phyloP scores from a whole-genome alignment of 768 basidiomycete genomes.

The Leccinum rimulosum region DNA sequence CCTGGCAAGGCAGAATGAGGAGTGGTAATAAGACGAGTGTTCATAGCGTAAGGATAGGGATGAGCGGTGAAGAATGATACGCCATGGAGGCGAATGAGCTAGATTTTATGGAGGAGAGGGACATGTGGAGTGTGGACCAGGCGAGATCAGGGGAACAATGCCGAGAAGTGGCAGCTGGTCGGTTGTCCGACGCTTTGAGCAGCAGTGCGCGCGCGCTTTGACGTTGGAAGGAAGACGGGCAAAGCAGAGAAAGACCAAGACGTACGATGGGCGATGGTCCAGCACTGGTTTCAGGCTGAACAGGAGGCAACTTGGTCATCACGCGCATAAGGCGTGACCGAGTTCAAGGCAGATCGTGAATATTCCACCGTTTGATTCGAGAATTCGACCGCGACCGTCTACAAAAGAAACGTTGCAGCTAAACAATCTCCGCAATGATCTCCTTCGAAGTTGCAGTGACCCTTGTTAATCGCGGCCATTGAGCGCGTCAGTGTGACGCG shows the following conservation, averaged over 20 bases:
- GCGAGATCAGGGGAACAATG: slow-evolving; percentile 18
- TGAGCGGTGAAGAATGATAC: slow-evolving; percentile 1
- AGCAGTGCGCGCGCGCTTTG: slow-evolving; percentile 11
- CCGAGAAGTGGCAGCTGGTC: background rate
- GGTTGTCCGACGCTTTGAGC: slow-evolving; percentile 6
- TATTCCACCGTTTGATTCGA: slow-evolving; percentile 2
- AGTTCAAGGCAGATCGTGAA: slow-evolving; percentile 3
- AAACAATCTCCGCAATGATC: slow-evolving; percentile 20
- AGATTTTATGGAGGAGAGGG: slow-evolving; percentile 16
- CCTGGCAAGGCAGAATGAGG: slow-evolving; percentile 11
- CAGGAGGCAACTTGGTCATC: slow-evolving; percentile 10
- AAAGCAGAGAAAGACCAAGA: background rate
- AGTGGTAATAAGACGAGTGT: slow-evolving; percentile 2
- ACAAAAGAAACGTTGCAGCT: slow-evolving; percentile 9
- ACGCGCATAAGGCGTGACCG: slow-evolving; percentile 18
- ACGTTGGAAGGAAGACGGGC: background rate
- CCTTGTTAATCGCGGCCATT: background rate
- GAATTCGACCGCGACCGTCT: background rate
- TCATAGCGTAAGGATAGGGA: slow-evolving; percentile 14
- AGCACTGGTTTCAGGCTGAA: slow-evolving; percentile 15
- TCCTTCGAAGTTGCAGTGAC: background rate
- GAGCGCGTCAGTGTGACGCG: slow-evolving; percentile 1
- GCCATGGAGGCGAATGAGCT: background rate
- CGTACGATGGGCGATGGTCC: background rate
- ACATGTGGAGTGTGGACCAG: slow-evolving; percentile 23